phyloP scores from a whole-genome alignment of 164 flowering plant genomes.

The Warburgia ugandensis region DNA sequence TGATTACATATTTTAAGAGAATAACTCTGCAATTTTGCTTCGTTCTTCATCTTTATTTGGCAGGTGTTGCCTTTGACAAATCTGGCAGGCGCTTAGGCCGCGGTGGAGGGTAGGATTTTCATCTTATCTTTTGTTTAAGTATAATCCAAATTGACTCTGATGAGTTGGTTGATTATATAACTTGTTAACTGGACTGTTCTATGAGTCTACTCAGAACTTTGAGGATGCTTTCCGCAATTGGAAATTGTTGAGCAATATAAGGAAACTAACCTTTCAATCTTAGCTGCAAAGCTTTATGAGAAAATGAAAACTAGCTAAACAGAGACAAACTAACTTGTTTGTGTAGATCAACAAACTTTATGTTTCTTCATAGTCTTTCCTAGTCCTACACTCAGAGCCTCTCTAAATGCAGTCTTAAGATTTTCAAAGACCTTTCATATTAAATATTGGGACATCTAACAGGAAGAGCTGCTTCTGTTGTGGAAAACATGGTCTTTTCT shows the following conservation, averaged over 20 bases:
- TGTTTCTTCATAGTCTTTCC: too few species aligned
- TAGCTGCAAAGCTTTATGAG: too few species aligned
- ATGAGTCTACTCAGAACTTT: neutral
- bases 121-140: neutral
- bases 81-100: slow-evolving; percentile 94
- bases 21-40: neutral
- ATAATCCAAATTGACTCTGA: neutral
- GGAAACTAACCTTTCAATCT: neutral
- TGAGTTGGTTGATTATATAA: neutral
- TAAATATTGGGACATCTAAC: too few species aligned
- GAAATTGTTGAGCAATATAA: neutral
- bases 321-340: too few species aligned
- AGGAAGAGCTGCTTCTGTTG: neutral
- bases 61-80: slow-evolving; percentile 95
- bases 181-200: neutral
- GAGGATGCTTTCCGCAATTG: neutral
- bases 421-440: too few species aligned
- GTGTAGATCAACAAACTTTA: too few species aligned
- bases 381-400: too few species aligned
- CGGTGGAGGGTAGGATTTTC: slow-evolving; percentile 82
- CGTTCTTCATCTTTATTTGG: neutral
- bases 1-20: too few species aligned
- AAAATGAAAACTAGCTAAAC: too few species aligned
- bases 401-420: too few species aligned
- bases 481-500: neutral